Percentiles rank a stretch among this genome's conserved stretches.
Conservation (phyloP, 345 rosid species). For the Aquilaria malaccensis region DNA sequence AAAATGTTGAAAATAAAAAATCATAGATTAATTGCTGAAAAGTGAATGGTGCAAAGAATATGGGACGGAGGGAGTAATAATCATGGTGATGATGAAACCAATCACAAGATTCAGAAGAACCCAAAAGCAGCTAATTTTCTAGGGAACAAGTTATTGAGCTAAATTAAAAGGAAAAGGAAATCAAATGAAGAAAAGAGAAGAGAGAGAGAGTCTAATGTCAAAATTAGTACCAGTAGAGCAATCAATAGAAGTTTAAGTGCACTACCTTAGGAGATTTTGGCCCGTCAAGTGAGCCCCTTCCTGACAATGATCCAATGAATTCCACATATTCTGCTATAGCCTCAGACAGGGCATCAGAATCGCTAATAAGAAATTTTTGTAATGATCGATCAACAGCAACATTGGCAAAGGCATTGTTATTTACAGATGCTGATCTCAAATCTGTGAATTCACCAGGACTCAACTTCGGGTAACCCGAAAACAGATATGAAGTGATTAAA, state of each 20-base stretch:
- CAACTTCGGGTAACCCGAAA: conserved; percentile 68
- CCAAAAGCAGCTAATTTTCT: no score
- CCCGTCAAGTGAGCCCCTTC: conserved; percentile 33
- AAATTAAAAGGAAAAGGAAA: no score
- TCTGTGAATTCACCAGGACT: conserved; percentile 95
- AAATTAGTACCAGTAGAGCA: neutral
- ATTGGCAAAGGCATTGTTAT: conserved; percentile 65
- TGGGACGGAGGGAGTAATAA: no score
- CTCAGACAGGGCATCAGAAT: conserved; percentile 40
- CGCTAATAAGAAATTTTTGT: conserved; percentile 45
- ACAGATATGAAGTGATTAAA: conserved; percentile 78
- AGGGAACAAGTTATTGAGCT: no score
- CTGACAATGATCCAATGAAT: conserved; percentile 29
- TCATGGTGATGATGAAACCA: no score
- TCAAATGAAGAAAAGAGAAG: no score
- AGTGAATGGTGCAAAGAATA: no score
- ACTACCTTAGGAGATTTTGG: conserved; percentile 74
- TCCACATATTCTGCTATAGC: conserved; percentile 44
- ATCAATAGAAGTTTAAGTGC: neutral
- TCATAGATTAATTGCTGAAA: no score
- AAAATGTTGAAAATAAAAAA: no score
- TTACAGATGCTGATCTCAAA: conserved; percentile 70
- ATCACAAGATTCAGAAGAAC: no score
- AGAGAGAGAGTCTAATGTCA: no score
- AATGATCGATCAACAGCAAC: conserved; percentile 54